These are phyloP conservation scores for Lichtheimia corymbifera DNA, from an alignment of 371 early-diverging fungal species.

Conservation along the genomic window DNA sequence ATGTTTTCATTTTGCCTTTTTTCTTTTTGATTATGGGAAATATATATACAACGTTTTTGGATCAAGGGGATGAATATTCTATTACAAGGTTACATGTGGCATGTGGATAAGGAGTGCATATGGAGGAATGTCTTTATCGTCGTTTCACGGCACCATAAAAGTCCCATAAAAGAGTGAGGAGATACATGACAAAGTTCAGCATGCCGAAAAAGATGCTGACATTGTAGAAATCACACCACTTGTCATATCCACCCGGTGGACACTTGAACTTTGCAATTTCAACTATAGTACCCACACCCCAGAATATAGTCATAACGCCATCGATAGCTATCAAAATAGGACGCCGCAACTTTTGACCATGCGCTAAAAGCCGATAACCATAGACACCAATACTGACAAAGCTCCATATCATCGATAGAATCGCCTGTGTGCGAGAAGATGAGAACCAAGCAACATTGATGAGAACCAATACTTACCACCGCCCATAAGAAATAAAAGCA, in stretches of 20 bases:
- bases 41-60: not conserved
- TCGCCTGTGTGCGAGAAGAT: slow-evolving; percentile 28
- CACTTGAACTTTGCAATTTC: slow-evolving; percentile 54
- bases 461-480: slow-evolving; percentile 25
- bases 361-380: slow-evolving; percentile 42
- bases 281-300: slow-evolving; percentile 60
- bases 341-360: slow-evolving; percentile 44
- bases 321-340: slow-evolving; percentile 46
- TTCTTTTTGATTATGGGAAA: not conserved
- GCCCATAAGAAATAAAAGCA: slow-evolving; percentile 47
- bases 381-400: slow-evolving; percentile 41
- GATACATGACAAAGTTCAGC: slow-evolving; percentile 43
- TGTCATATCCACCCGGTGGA: slow-evolving; percentile 39
- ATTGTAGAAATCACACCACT: slow-evolving; percentile 62
- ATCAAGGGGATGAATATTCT: too few species aligned
- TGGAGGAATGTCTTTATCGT: not conserved
- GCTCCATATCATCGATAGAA: slow-evolving; percentile 48
- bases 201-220: slow-evolving; percentile 56
- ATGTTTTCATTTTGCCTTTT: not conserved
- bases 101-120: not conserved
- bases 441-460: not conserved
- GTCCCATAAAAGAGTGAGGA: slow-evolving; percentile 48
- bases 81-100: too few species aligned
- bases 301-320: slow-evolving; percentile 44
- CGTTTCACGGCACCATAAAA: slow-evolving; percentile 33